Evolutionary conservation across 306 rosid species (phyloP).

Genomic region (Corylus heterophylla): DNA sequence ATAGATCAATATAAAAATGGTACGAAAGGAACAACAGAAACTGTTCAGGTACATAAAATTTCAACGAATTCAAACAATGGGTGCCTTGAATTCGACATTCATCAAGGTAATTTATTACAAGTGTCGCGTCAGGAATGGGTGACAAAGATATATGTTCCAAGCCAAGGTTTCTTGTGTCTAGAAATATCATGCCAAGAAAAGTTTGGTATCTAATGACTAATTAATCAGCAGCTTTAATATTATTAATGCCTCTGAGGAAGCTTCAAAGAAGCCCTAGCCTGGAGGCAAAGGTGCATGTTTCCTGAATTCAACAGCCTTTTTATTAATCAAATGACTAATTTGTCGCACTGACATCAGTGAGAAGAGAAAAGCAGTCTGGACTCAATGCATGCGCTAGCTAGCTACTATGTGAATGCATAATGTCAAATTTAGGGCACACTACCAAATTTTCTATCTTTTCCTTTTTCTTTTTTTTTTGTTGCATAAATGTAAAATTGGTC

Average conservation of each 20-base stretch:
- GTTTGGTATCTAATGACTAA: not conserved
- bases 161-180: not conserved
- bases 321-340: not conserved
- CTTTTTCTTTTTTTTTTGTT: too few species aligned
- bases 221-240: not conserved
- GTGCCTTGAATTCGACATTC: not conserved
- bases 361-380: not conserved
- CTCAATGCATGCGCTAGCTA: not conserved
- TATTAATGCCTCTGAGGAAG: not conserved
- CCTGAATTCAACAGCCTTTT: not conserved
- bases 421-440: not conserved
- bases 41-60: not conserved
- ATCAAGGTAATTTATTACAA: not conserved
- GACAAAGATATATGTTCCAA: not conserved
- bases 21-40: not conserved
- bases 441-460: too few species aligned
- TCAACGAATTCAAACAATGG: not conserved
- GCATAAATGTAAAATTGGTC: too few species aligned
- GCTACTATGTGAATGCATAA: conserved; percentile 4
- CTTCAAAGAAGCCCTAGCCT: not conserved
- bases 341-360: conserved; percentile 35
- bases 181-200: not conserved
- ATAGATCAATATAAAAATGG: not conserved
- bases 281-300: not conserved
- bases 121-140: not conserved